Percentiles rank a stretch among this genome's conserved stretches.
Evolutionary conservation across 371 early-diverging fungal genomes (phyloP).

Genomic region (Nosema muscidifuracis): DNA sequence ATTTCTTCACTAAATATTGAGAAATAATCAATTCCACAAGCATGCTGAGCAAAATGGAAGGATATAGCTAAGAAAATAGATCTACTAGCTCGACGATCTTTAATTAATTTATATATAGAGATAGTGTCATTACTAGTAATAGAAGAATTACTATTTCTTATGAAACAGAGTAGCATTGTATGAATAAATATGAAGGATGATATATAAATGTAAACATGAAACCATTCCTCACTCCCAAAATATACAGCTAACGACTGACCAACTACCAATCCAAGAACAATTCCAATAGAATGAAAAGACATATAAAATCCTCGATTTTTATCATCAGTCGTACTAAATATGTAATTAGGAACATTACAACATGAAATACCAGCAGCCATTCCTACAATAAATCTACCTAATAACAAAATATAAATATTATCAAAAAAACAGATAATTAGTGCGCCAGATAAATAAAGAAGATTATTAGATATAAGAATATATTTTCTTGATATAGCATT

Average conservation of each 20-base stretch:
- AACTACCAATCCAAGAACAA: constrained; percentile 66
- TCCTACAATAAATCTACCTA: constrained; percentile 70
- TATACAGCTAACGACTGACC: constrained; percentile 69
- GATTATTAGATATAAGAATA: constrained; percentile 13
- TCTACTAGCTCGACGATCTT: constrained; percentile 33
- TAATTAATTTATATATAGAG: constrained; percentile 66
- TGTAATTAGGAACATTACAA: constrained; percentile 74
- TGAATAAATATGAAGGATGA: constrained; percentile 67
- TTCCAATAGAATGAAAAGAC: constrained; percentile 70
- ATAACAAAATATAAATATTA: background rate
- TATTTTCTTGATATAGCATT: constrained; percentile 10
- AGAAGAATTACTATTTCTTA: constrained; percentile 64
- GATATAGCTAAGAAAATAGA: constrained; percentile 57
- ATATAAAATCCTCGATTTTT: constrained; percentile 70
- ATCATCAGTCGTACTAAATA: constrained; percentile 73
- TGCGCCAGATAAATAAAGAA: constrained; percentile 11
- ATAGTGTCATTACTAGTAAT: constrained; percentile 63
- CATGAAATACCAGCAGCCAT: constrained; percentile 73
- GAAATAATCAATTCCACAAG: constrained; percentile 76
- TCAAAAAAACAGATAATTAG: background rate
- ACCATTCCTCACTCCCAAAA: background rate
- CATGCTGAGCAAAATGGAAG: constrained; percentile 71
- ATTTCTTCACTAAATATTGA: constrained; percentile 66
- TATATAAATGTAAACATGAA: constrained; percentile 65
- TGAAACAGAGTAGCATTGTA: background rate